A percentile compares a stretch with the other conserved stretches of the same genome.
Evolutionary conservation across 2,329 filamentous ascomycete genomes (phyloP).

Genomic region (Colletotrichum somersetense): DNA sequence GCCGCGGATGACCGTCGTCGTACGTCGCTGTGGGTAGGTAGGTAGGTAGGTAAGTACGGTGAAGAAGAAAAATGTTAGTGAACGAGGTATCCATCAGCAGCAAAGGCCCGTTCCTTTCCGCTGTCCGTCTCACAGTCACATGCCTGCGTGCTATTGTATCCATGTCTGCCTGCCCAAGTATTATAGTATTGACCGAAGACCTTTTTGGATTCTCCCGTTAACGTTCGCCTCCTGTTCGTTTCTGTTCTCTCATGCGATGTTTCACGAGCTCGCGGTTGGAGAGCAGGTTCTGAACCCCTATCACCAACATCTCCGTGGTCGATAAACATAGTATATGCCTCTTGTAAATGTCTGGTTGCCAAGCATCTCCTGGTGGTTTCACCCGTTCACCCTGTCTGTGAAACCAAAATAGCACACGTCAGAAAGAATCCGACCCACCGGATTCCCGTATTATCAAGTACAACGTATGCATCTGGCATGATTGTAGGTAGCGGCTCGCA

Average conservation of each 20-base stretch:
- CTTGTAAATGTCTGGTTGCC: neutral
- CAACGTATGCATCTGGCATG: neutral
- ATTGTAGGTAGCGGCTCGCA: neutral
- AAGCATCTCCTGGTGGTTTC: constrained; percentile 5
- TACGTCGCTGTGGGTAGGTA: constrained; percentile 8
- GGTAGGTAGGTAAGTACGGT: neutral
- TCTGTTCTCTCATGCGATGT: neutral
- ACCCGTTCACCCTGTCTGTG: constrained; percentile 4
- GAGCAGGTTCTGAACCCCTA: neutral
- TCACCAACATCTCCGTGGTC: neutral
- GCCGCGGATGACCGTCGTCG: constrained; percentile 33
- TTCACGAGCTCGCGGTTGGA: neutral
- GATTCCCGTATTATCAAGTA: neutral
- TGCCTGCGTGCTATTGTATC: neutral
- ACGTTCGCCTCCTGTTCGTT: neutral
- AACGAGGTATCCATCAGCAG: constrained; percentile 12
- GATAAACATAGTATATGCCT: neutral
- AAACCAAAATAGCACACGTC: neutral
- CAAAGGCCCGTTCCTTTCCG: constrained; percentile 31
- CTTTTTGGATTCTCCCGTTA: neutral
- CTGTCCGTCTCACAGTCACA: constrained; percentile 29
- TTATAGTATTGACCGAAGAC: neutral
- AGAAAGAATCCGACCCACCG: neutral
- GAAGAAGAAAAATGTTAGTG: constrained; percentile 32
- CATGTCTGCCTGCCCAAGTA: too few relatives aligned